Base-by-base conservation (phyloP, 352 stramenopile genomes). In the Elongisporangium senticosum region DNA sequence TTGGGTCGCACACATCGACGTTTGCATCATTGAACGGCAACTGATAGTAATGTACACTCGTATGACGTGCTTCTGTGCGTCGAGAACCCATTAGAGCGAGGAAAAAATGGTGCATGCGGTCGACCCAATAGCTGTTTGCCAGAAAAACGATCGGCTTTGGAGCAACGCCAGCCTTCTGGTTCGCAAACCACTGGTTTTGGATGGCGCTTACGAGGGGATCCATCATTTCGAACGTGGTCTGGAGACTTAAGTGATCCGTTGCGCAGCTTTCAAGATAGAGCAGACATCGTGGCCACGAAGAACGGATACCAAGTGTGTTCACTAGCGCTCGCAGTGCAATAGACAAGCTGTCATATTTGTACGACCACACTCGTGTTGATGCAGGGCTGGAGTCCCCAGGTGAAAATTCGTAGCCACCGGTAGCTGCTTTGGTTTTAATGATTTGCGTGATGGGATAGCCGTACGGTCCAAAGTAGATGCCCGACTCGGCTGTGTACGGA, bases 401-500 rank as follows among this genome's bases (percentile, higher is more conserved):
- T 8, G 33, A 10, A 26, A 48, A 14, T 3, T 13, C 10, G 0
- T 14, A 43, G 33, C 33, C 13, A 4, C 33, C 33, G 13, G 8
- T 17, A 17, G 33, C 1, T 43, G 33, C 33, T 43, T 43, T 43
- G 10, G 5, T 37, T 8, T 11, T 24, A 4, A 14, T 63, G 22
- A 83, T 63, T 13, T 84, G 75, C 3, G 55, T 54, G 19, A 84
- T 52, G 0, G 65, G 71, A 43, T 86, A 86, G 17, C 63, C 56
- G 51, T 76, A 84, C 7, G 74, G 75, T 15, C 74, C 78, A 39
- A 79, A 88, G 39, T 56, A 68, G 23, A 74, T 59, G 2, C 54
- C 62, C 6, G 65, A 66, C 33, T 56, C 63, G 1, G 75, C 73
- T 26, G 69, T 67, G 8, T 67, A 61, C 11, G 33, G 33, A 17